phyloP scores from a whole-genome alignment of 1,139 yeast genomes.

The Suhomyces ambrosiae region DNA sequence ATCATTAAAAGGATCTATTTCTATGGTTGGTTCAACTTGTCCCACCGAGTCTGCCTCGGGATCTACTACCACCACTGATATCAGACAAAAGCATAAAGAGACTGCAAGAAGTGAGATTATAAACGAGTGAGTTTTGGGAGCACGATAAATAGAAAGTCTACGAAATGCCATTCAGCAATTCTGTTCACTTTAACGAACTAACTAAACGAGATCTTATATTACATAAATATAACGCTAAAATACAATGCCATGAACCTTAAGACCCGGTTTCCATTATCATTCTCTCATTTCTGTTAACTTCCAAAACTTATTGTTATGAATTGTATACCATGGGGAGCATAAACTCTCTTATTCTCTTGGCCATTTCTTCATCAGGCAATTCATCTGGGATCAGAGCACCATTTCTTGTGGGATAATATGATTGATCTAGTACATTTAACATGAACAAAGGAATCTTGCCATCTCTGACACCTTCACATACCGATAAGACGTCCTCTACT shows the following conservation, averaged over 20 bases:
- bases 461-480: constrained; percentile 45
- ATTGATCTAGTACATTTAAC: constrained; percentile 42
- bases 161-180: too few species aligned
- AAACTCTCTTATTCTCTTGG: constrained; percentile 37
- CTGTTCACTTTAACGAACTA: background rate
- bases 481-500: constrained; percentile 36
- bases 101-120: background rate
- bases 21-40: constrained; percentile 15
- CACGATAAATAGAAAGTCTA: too few species aligned
- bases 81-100: background rate
- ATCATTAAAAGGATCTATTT: constrained; percentile 30
- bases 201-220: background rate
- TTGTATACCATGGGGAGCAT: constrained; percentile 41
- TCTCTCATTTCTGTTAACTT: background rate
- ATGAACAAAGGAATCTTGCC: constrained; percentile 43
- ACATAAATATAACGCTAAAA: background rate
- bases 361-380: constrained; percentile 37
- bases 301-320: constrained; percentile 10
- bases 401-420: constrained; percentile 30
- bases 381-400: constrained; percentile 23
- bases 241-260: background rate
- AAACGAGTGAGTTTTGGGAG: too few species aligned
- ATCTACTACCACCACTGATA: background rate
- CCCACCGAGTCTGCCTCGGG: constrained; percentile 9
- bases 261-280: background rate